Conservation (phyloP, 2,329 filamentous ascomycete genomes). For the Moelleriella libera region DNA sequence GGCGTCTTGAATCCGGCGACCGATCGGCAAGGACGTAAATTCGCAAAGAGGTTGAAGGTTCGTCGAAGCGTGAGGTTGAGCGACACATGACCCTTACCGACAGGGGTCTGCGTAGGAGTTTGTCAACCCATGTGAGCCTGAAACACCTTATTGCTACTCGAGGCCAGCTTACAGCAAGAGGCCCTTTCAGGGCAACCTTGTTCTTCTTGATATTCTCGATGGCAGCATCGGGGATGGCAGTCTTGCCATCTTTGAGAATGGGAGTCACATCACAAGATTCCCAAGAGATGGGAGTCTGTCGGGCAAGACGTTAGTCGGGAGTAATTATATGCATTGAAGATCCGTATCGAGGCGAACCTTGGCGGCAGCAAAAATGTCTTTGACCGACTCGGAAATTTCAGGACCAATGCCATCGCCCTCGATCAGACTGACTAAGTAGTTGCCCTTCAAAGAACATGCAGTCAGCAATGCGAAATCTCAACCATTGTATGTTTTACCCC, state of each 20-base stretch:
- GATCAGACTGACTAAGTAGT: slow-evolving; percentile 91
- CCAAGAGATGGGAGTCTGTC: slow-evolving; percentile 81
- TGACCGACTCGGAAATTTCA: slow-evolving; percentile 94
- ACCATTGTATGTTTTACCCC: too few relatives aligned
- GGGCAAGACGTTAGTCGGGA: background rate
- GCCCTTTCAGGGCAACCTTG: slow-evolving; percentile 96
- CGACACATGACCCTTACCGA: slow-evolving; percentile 98
- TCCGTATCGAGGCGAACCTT: slow-evolving; percentile 42
- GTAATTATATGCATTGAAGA: background rate
- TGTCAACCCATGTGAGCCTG: background rate
- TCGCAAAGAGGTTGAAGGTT: slow-evolving; percentile 99
- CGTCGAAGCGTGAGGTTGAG: slow-evolving; percentile 96
- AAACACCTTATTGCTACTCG: background rate
- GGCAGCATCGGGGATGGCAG: slow-evolving; percentile 80
- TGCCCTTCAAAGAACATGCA: slow-evolving; percentile 45
- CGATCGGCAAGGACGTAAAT: slow-evolving; percentile 93
- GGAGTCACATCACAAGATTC: slow-evolving; percentile 95
- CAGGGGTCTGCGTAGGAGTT: slow-evolving; percentile 52
- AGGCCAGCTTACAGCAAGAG: slow-evolving; percentile 61
- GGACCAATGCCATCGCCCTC: slow-evolving; percentile 98
- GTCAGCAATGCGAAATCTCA: too few relatives aligned
- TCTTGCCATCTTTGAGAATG: slow-evolving; percentile 86
- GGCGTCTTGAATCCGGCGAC: slow-evolving; percentile 97
- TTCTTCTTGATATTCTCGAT: slow-evolving; percentile 91
- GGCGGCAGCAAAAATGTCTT: slow-evolving; percentile 95